phyloP scores from a whole-genome alignment of 306 rosid species.

The Chamaecrista fasciculata region DNA sequence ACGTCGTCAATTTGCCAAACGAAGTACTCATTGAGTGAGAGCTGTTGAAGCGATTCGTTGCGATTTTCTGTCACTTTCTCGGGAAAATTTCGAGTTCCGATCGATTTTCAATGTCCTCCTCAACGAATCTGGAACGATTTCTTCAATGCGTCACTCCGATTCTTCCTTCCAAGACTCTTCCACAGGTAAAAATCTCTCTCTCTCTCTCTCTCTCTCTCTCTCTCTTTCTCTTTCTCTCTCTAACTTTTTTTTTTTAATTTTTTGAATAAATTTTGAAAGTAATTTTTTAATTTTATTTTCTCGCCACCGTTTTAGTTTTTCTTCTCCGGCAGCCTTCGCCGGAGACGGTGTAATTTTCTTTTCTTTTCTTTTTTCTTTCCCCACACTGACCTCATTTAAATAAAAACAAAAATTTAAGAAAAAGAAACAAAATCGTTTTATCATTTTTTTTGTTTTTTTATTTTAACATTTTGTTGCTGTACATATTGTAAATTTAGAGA shows the following conservation, averaged over 20 bases:
- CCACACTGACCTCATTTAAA: not conserved
- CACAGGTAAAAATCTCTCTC: constrained; percentile 49
- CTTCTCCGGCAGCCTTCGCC: constrained; percentile 6
- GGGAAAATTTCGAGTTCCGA: constrained; percentile 1
- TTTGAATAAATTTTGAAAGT: too few species aligned
- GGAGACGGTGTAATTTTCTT: not conserved
- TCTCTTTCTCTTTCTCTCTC: not conserved
- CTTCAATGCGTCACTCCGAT: constrained; percentile 67
- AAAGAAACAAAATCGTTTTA: not conserved
- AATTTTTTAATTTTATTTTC: not conserved
- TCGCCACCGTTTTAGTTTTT: not conserved
- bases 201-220: not conserved
- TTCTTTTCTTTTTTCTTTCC: too few species aligned
- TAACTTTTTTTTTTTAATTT: not conserved
- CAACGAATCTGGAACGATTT: constrained; percentile 53
- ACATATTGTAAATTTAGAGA: not conserved
- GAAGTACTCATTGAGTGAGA: not conserved
- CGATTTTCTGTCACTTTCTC: constrained; percentile 20
- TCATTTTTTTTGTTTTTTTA: too few species aligned
- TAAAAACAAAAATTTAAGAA: not conserved
- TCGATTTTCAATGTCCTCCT: constrained; percentile 30
- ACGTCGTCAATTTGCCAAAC: not conserved
- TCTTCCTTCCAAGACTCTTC: constrained; percentile 52
- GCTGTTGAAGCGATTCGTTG: too few species aligned
- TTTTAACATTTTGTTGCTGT: too few species aligned